Base-by-base conservation (phyloP, 768 basidiomycete genomes). In the Hortiboletus campestris region DNA sequence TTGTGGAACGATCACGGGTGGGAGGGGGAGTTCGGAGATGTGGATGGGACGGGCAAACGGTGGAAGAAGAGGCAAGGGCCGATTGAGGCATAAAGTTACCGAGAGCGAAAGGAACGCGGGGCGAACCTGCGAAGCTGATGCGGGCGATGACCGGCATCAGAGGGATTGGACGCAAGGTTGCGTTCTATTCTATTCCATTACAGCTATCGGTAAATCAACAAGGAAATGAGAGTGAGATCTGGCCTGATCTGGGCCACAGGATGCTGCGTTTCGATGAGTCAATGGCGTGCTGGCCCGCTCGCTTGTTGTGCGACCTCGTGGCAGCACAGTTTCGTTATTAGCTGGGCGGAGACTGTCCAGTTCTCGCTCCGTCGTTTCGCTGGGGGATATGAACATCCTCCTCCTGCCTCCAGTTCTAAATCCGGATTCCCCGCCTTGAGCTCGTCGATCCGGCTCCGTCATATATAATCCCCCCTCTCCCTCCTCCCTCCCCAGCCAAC, bases 401-500 rank as follows among this genome's bases (percentile, higher is more conserved):
- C 19, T 46, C 36, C 36, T 38, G 36, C 34, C 17, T 54, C 13
- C 36, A 17, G 6, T 52, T 36, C 50, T 48, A 59, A 55, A 54
- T 19, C 52, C 20, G 48, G 60, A 61, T 60, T 47, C 53, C 57
- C 63, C 63, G 64, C 56, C 58, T 51, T 38, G 38, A 3, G 29
- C 22, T 48, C 51, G 65, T 57, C 67, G 67, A 67, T 67, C 64
- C 49, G 53, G 61, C 38, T 64, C 59, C 55, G 64, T 62, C 63
- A 63, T 54, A 69, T 70, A 64, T 69, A 70, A 59, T 41, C 25
- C 60, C 48, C 52, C 59, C 46, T 46, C 45, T 40, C 41, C 56
- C 55, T 19, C 56, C 38, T 16, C 35, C 49, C 50, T 14, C 6
- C 52, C 50, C 71, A 78, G 73, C 69, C 77, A 59, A 47, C n/a